A percentile compares a stretch with the other conserved stretches of the same genome.
These are phyloP conservation scores for Raffaelea arxii DNA, from an alignment of 2,329 filamentous ascomycete species.

Conservation along the genomic window DNA sequence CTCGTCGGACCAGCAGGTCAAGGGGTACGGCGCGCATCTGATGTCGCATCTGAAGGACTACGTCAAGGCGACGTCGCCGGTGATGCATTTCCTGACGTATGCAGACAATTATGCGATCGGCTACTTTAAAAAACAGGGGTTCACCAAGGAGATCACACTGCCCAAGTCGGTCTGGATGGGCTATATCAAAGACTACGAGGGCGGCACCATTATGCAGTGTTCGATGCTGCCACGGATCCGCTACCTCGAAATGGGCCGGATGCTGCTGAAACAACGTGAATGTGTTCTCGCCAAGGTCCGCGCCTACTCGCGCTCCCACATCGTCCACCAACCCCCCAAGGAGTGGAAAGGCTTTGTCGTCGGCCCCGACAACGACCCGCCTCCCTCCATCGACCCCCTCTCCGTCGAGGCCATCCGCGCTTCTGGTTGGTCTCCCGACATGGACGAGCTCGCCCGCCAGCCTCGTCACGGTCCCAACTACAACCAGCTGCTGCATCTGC, in stretches of 20 bases:
- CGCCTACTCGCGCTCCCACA: conserved; percentile 79
- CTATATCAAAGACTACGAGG: conserved; percentile 99
- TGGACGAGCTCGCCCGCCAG: conserved; percentile 93
- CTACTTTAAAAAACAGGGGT: conserved; percentile 98
- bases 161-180: conserved; percentile 94
- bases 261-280: conserved; percentile 97
- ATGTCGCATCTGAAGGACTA: conserved; percentile 99
- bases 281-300: conserved; percentile 91
- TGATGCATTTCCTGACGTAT: conserved; percentile 98
- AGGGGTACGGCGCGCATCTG: conserved; percentile 93
- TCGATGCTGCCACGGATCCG: conserved; percentile 92
- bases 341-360: conserved; percentile 57
- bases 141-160: conserved; percentile 95
- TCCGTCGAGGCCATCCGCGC: conserved; percentile 80
- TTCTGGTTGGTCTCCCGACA: conserved; percentile 91
- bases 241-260: conserved; percentile 84
- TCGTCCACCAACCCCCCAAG: conserved; percentile 74
- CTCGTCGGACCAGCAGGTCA: conserved; percentile 95
- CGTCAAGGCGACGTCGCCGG: conserved; percentile 89
- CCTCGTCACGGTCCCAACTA: conserved; percentile 95
- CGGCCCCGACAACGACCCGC: conserved; percentile 51
- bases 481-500: conserved; percentile 81
- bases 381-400: conserved; percentile 88
- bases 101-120: conserved; percentile 98
- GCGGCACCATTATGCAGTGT: conserved; percentile 98